Evolutionary conservation across 768 basidiomycete genomes (phyloP).

Genomic region (Mycena floridula): DNA sequence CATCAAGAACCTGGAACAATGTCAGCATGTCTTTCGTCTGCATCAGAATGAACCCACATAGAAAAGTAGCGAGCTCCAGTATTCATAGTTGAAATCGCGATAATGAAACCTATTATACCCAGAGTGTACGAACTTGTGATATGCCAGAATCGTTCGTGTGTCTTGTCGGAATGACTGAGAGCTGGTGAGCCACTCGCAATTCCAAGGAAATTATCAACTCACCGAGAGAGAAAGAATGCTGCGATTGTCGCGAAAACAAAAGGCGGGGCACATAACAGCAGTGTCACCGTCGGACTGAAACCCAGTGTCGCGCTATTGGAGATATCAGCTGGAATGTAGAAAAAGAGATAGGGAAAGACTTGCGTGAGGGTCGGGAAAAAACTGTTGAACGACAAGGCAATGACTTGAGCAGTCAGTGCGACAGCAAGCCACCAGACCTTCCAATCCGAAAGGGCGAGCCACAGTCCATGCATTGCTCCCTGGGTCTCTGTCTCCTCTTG

Average conservation of each 20-base stretch:
- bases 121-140: slow-evolving; percentile 47
- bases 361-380: slow-evolving; percentile 75
- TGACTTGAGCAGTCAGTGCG: slow-evolving; percentile 50
- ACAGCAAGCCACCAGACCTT: slow-evolving; percentile 81
- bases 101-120: slow-evolving; percentile 69
- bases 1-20: slow-evolving; percentile 53
- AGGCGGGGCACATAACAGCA: slow-evolving; percentile 80
- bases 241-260: slow-evolving; percentile 60
- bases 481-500: slow-evolving; percentile 34
- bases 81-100: slow-evolving; percentile 68
- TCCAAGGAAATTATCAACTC: slow-evolving; percentile 16
- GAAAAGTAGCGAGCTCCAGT: slow-evolving; percentile 64
- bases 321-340: too few species aligned
- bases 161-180: slow-evolving; percentile 67
- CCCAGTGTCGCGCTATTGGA: slow-evolving; percentile 76
- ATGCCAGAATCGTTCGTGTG: slow-evolving; percentile 73
- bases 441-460: slow-evolving; percentile 67
- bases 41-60: slow-evolving; percentile 35
- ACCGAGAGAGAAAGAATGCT: slow-evolving; percentile 48
- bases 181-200: slow-evolving; percentile 2
- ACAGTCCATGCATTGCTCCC: slow-evolving; percentile 40
- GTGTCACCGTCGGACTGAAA: slow-evolving; percentile 54
- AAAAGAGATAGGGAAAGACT: too few species aligned
- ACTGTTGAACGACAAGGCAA: slow-evolving; percentile 70
- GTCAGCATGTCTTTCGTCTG: not conserved